Evolutionary conservation across 2,329 filamentous ascomycete genomes (phyloP).

Genomic region (Clonostachys chloroleuca): DNA sequence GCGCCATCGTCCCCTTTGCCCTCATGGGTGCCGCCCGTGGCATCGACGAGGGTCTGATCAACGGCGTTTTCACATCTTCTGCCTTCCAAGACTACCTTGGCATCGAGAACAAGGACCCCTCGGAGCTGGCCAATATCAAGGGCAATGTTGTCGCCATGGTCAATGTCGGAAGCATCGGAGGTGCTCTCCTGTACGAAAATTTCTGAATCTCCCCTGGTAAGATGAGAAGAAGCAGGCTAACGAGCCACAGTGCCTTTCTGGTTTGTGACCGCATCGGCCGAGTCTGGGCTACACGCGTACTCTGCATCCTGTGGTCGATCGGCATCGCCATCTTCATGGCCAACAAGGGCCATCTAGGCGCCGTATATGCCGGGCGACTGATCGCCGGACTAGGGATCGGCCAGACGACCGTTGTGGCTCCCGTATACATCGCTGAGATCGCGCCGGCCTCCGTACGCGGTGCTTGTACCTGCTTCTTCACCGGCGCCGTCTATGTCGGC

Average conservation of each 20-base stretch:
- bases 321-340: not conserved
- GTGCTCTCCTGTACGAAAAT: not conserved
- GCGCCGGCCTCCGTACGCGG: not conserved
- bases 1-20: not conserved
- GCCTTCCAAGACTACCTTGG: slow-evolving; percentile 51
- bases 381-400: not conserved
- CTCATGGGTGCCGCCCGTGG: slow-evolving; percentile 1
- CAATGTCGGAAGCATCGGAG: slow-evolving; percentile 57
- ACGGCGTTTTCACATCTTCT: slow-evolving; percentile 54
- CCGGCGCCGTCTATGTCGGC: slow-evolving; percentile 1
- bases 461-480: not conserved
- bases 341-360: not conserved
- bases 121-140: slow-evolving; percentile 54
- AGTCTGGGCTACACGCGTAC: not conserved
- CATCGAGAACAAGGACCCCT: slow-evolving; percentile 37
- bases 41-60: slow-evolving; percentile 55
- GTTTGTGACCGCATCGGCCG: slow-evolving; percentile 1
- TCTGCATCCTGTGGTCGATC: not conserved
- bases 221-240: not conserved
- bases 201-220: not conserved
- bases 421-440: slow-evolving; percentile 1
- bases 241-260: not conserved
- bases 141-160: slow-evolving; percentile 70
- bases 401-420: not conserved
- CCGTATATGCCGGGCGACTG: not conserved